Conservation (phyloP, 208 protist species). For the Strigomonas galati region DNA sequence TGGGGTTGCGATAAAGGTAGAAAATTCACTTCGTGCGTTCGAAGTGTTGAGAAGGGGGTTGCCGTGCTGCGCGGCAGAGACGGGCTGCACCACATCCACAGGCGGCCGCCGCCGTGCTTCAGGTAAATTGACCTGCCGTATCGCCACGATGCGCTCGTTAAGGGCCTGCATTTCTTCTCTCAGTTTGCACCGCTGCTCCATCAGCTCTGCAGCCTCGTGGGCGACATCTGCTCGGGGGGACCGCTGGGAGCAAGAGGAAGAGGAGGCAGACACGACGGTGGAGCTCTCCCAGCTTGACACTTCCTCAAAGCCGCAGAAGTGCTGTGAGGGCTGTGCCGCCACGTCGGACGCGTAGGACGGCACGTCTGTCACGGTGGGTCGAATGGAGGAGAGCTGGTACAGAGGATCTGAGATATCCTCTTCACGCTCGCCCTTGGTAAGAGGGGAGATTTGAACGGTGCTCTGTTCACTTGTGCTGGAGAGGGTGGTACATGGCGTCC, state of each 20-base stretch:
- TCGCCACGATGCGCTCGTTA: background rate
- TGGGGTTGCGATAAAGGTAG: constrained; percentile 9
- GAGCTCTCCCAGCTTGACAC: constrained; percentile 14
- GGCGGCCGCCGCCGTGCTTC: background rate
- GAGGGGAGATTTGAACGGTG: background rate
- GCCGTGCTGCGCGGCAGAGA: background rate
- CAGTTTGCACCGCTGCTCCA: background rate
- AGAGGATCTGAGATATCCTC: background rate
- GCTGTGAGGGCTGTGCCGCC: background rate
- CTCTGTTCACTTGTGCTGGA: background rate
- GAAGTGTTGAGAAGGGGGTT: background rate
- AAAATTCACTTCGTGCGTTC: background rate
- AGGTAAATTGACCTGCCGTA: background rate
- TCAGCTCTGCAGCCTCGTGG: background rate
- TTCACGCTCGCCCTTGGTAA: background rate
- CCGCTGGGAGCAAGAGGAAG: too few species aligned
- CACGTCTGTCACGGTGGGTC: background rate
- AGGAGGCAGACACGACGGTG: background rate
- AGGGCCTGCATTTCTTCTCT: background rate
- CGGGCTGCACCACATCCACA: background rate
- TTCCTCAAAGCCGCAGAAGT: background rate
- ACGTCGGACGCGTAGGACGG: background rate
- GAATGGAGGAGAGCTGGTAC: background rate
- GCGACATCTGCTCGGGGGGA: too few species aligned
- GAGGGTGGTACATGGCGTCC: background rate